phyloP scores from a whole-genome alignment of 352 stramenopile species.

The Thraustotheca clavata region DNA sequence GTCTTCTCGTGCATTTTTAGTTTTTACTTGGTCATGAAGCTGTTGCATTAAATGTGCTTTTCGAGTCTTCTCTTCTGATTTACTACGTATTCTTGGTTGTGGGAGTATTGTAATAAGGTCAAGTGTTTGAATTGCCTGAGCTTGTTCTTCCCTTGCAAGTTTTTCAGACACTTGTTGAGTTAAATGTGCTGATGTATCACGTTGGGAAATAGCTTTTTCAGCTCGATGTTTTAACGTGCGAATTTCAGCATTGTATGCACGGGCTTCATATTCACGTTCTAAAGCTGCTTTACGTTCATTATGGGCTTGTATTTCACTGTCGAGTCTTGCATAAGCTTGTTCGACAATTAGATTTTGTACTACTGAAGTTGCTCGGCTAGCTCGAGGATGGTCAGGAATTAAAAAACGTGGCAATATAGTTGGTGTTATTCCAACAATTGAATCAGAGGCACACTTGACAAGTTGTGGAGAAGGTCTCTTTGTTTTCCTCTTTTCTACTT shows the following conservation, averaged over 20 bases:
- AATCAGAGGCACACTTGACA: constrained; percentile 17
- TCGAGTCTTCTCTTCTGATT: background rate
- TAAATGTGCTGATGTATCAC: background rate
- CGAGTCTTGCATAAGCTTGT: constrained; percentile 3
- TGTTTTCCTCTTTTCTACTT: background rate
- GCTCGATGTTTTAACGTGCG: constrained; percentile 11
- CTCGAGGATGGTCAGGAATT: background rate
- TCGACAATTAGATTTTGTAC: constrained; percentile 18
- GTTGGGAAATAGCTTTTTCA: background rate
- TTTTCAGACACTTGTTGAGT: constrained; percentile 14
- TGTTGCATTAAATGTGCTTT: constrained; percentile 4
- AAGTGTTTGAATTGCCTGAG: background rate
- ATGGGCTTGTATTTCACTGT: no score
- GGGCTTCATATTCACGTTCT: background rate
- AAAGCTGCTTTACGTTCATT: background rate
- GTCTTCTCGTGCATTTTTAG: background rate
- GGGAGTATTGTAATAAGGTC: constrained; percentile 8
- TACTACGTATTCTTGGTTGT: background rate
- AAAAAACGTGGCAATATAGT: constrained; percentile 19
- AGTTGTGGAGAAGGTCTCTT: constrained; percentile 6
- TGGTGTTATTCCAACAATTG: background rate
- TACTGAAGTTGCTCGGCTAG: background rate
- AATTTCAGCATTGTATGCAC: background rate
- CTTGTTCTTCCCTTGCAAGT: background rate
- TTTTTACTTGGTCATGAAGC: constrained; percentile 10